Percentiles rank a stretch among this genome's conserved stretches.
phyloP scores from a whole-genome alignment of 2,329 filamentous ascomycete species.

The Tolypocladium album region DNA sequence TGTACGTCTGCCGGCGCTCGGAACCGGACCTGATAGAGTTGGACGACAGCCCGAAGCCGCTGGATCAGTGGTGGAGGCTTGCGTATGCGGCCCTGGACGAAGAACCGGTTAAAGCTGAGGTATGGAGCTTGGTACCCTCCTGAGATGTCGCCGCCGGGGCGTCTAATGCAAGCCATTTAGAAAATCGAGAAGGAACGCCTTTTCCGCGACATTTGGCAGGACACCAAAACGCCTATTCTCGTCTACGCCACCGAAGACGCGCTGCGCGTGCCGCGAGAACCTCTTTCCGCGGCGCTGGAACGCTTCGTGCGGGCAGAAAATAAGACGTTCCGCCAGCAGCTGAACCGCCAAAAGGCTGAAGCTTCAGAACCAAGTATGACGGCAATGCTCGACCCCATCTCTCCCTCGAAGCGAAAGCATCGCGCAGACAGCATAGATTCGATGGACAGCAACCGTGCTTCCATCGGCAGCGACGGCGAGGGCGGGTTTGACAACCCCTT shows the following conservation, averaged over 20 bases:
- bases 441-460: constrained; percentile 34
- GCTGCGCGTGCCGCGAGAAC: constrained; percentile 19
- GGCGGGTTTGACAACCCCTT: constrained; percentile 20
- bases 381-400: constrained; percentile 26
- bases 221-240: constrained; percentile 35
- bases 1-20: constrained; percentile 38
- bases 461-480: constrained; percentile 28
- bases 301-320: constrained; percentile 42
- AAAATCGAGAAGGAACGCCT: constrained; percentile 35
- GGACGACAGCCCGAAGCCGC: constrained; percentile 16
- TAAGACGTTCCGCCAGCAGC: constrained; percentile 37
- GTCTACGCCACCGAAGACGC: constrained; percentile 44
- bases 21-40: constrained; percentile 31
- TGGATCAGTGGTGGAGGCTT: constrained; percentile 48
- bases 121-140: constrained; percentile 15
- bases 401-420: constrained; percentile 34
- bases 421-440: constrained; percentile 34
- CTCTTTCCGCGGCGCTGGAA: constrained; percentile 28
- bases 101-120: constrained; percentile 37
- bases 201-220: constrained; percentile 33
- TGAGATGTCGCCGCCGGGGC: no score
- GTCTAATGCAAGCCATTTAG: constrained; percentile 16
- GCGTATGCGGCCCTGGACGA: constrained; percentile 27
- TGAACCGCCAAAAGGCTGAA: constrained; percentile 26
- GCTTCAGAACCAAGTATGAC: constrained; percentile 8